These are phyloP conservation scores for Betula pendula DNA, from an alignment of 306 rosid species.

Conservation along the genomic window DNA sequence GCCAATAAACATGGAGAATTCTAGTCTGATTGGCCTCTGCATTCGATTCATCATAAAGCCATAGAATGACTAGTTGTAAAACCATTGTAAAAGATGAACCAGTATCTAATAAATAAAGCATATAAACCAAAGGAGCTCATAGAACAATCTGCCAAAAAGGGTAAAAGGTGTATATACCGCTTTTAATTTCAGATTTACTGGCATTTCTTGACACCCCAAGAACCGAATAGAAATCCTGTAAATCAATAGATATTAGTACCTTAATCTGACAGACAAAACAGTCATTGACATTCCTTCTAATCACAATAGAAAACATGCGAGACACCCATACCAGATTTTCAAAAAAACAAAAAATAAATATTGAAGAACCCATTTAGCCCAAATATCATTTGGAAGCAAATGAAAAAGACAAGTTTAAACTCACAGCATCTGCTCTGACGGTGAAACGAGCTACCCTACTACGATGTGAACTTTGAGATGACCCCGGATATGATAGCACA, in stretches of 20 bases:
- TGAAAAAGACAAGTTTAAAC: slow-evolving; percentile 35
- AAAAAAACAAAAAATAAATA: not conserved
- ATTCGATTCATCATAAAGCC: not conserved
- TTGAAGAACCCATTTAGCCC: not conserved
- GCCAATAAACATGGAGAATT: not conserved
- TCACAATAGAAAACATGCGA: not conserved
- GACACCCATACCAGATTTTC: not conserved
- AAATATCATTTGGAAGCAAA: slow-evolving; percentile 17
- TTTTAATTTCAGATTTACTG: slow-evolving; percentile 92
- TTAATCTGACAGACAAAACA: slow-evolving; percentile 16
- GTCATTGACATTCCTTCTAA: slow-evolving; percentile 1
- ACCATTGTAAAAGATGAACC: not conserved
- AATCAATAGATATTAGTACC: slow-evolving; percentile 20
- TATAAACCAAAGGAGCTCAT: not conserved
- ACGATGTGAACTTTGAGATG: slow-evolving; percentile 53
- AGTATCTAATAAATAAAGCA: not conserved
- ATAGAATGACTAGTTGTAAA: not conserved
- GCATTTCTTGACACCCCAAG: slow-evolving; percentile 91
- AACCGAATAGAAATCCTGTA: slow-evolving; percentile 88
- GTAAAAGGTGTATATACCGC: slow-evolving; percentile 52
- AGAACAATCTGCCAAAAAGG: slow-evolving; percentile 5
- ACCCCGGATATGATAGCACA: slow-evolving; percentile 35
- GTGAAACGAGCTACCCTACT: slow-evolving; percentile 59
- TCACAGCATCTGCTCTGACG: slow-evolving; percentile 86
- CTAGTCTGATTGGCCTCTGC: not conserved